These are phyloP conservation scores for Aspergillus hortae DNA, from an alignment of 2,329 filamentous ascomycete species.

Conservation along the genomic window DNA sequence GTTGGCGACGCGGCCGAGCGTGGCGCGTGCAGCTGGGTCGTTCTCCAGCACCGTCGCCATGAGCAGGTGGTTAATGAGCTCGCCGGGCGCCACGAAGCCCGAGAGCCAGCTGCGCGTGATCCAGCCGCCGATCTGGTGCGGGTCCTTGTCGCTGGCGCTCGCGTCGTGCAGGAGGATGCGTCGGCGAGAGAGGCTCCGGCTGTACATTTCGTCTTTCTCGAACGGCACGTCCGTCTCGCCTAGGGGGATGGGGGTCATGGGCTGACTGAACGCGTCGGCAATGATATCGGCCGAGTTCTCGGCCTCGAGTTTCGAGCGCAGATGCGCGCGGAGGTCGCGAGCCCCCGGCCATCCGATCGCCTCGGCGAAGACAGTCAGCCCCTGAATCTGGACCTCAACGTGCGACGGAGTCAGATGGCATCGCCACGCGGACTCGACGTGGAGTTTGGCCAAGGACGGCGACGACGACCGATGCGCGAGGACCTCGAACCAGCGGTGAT, in stretches of 20 bases:
- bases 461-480: constrained; percentile 18
- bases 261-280: constrained; percentile 10
- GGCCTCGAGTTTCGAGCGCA: constrained; percentile 35
- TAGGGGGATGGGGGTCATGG: constrained; percentile 6
- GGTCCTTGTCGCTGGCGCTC: constrained; percentile 1
- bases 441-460: constrained; percentile 1
- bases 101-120: constrained; percentile 54
- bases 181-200: constrained; percentile 24
- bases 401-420: constrained; percentile 36
- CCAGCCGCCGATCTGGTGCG: constrained; percentile 48
- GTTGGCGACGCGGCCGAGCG: constrained; percentile 50
- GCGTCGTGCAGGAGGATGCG: constrained; percentile 24
- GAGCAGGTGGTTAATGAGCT: constrained; percentile 52
- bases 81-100: constrained; percentile 53
- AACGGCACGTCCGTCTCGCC: constrained; percentile 2
- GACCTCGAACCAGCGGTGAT: constrained; percentile 23
- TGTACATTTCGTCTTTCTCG: constrained; percentile 29
- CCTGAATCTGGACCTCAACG: constrained; percentile 45
- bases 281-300: constrained; percentile 10
- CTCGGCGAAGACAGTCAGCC: constrained; percentile 50
- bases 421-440: constrained; percentile 28
- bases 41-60: constrained; percentile 56
- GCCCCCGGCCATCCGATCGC: constrained; percentile 49
- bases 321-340: constrained; percentile 32
- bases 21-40: constrained; percentile 45